These are phyloP conservation scores for Zygotorulaspora mrakii DNA, from an alignment of 1,139 yeast genomes.

Conservation along the genomic window DNA sequence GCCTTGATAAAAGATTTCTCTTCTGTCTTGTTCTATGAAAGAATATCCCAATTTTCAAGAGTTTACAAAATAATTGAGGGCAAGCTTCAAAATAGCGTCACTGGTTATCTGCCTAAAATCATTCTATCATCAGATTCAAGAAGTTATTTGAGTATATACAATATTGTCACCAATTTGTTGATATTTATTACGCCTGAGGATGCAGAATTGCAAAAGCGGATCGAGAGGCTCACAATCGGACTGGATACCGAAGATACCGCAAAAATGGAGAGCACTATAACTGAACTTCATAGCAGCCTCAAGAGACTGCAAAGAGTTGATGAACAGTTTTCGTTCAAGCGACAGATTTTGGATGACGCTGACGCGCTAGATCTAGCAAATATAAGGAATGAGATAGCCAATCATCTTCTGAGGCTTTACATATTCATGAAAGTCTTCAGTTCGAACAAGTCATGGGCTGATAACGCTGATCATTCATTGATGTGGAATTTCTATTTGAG, in stretches of 20 bases:
- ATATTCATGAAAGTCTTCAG: conserved; percentile 37
- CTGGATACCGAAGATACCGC: conserved; percentile 63
- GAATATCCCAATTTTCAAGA: conserved; percentile 31
- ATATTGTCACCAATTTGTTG: conserved; percentile 61
- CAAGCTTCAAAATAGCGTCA: conserved; percentile 43
- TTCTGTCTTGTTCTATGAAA: conserved; percentile 56
- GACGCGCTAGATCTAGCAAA: conserved; percentile 36
- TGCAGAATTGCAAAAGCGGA: conserved; percentile 52
- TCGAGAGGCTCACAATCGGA: conserved; percentile 65
- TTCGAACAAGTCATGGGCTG: conserved; percentile 29
- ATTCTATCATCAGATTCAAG: conserved; percentile 67
- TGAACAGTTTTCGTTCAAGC: conserved; percentile 38
- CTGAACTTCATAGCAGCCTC: conserved; percentile 54
- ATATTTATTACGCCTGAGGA: conserved; percentile 62
- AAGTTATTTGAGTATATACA: conserved; percentile 67
- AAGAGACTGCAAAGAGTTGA: conserved; percentile 45
- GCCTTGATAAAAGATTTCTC: conserved; percentile 63
- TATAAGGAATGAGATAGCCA: conserved; percentile 32
- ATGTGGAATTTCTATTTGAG: conserved; percentile 66
- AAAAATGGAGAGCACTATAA: conserved; percentile 52
- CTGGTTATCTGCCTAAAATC: conserved; percentile 65
- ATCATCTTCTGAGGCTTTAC: conserved; percentile 34
- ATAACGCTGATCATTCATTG: conserved; percentile 30
- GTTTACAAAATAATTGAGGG: conserved; percentile 33
- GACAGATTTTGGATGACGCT: conserved; percentile 36